phyloP scores from a whole-genome alignment of 179 eudicot species.

The Spergularia azorica region DNA sequence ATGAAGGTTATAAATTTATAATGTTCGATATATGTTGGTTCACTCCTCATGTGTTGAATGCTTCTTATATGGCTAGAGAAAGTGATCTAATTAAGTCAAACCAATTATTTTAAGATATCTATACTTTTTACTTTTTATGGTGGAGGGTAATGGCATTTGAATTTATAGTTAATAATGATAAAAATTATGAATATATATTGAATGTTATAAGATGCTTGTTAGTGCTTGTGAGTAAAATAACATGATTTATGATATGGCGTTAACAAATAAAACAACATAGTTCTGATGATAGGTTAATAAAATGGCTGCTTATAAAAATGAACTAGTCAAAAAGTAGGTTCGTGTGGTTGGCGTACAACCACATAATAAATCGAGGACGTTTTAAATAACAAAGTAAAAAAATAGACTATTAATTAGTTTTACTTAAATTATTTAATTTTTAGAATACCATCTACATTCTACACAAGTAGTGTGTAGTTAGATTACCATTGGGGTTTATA shows the following conservation, averaged over 20 bases:
- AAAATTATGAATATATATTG: no score
- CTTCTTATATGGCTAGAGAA: conserved; percentile 18
- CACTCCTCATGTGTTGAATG: conserved; percentile 7
- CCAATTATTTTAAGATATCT: conserved; percentile 30
- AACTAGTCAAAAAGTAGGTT: no score
- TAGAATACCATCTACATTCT: neutral
- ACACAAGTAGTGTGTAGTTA: neutral
- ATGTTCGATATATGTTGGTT: neutral
- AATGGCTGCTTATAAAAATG: no score
- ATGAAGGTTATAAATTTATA: neutral
- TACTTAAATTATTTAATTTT: no score
- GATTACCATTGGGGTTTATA: neutral
- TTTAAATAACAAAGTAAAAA: no score
- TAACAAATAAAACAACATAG: no score
- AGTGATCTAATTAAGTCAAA: conserved; percentile 23
- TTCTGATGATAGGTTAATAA: no score
- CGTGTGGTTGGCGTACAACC: no score
- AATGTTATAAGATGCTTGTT: neutral
- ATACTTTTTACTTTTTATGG: conserved; percentile 18
- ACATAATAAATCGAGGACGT: no score
- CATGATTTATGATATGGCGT: no score
- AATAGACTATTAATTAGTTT: no score
- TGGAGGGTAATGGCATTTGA: conserved; percentile 20
- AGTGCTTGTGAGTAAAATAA: neutral
- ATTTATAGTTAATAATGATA: no score